A percentile compares a stretch with the other conserved stretches of the same genome.
Evolutionary conservation across 129 eudicot species (phyloP).

Genomic region (Centella asiatica): DNA sequence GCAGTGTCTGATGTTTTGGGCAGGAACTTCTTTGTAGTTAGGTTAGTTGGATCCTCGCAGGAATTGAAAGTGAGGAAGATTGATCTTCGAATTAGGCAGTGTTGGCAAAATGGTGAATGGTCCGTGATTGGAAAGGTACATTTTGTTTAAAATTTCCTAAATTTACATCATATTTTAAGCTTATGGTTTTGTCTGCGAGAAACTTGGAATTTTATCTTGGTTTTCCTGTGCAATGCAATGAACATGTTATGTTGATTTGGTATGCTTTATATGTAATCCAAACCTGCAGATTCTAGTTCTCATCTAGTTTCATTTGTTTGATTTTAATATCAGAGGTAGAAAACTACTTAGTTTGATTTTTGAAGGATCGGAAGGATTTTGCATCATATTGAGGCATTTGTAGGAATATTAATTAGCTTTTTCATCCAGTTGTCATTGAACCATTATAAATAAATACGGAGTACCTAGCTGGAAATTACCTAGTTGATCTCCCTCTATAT

Average conservation of each 20-base stretch:
- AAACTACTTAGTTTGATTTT: background rate
- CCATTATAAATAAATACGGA: background rate
- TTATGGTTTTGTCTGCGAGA: background rate
- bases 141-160: constrained; percentile 4
- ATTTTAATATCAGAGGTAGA: background rate
- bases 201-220: constrained; percentile 4
- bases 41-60: constrained; percentile 47
- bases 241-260: background rate
- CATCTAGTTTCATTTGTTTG: background rate
- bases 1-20: constrained; percentile 36
- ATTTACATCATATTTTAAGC: background rate
- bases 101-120: constrained; percentile 63
- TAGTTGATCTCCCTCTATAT: background rate
- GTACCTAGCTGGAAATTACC: background rate
- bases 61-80: constrained; percentile 33
- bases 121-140: constrained; percentile 47
- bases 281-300: background rate
- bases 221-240: background rate
- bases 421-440: background rate
- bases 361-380: too few relatives aligned
- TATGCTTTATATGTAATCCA: background rate
- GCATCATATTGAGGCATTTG: background rate
- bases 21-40: constrained; percentile 38
- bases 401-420: background rate
- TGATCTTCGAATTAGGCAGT: constrained; percentile 53